Base-by-base conservation (phyloP, 805 yeast genomes). In the Komagataella ulmi region DNA sequence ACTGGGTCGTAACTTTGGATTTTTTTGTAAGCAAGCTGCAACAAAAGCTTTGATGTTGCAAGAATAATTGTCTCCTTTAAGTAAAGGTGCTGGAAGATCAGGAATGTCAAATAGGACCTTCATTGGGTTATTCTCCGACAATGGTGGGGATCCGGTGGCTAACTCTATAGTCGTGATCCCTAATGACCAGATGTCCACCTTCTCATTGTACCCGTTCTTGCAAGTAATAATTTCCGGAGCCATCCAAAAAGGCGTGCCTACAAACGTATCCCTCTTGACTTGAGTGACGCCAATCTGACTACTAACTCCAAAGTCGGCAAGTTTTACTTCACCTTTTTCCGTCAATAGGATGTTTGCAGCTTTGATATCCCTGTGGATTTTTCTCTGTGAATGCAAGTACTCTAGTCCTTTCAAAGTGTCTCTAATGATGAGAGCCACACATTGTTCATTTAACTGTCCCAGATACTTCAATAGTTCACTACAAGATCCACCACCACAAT, bases 231-330 rank as follows among this genome's bases (percentile, higher is more conserved):
- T 85, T 64, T 93, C 99, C 0, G 99, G 99, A 0, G 99, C 99
- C 98, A 91, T 90, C 97, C 97, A 90, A 65, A 80, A 88, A 12
- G 97, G 97, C 0, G 97, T 89, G 1, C 98, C 98, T 50, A 89
- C 96, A 72, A 90, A 83, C 0, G 97, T 87, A 52, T 77, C 79
- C 56, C 83, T 76, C 54, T 73, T 73, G 19, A 70, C 65, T 50
- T 65, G 65, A 1, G 84, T 74, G 47, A 72, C 66, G 18, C 83
- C 76, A 24, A 90, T 72, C 64, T 88, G 93, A 0, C 93, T 93
- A 59, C 91, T 80, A 3, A 90, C 97, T 1, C 98, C 98, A 70
- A 90, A 90, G 67, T 91, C 98, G 0, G 89, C 97, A 36, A 90
- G 67, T 63, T 90, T 91, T 45, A 90, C 79, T 24, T 71, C 69